Conservation (phyloP, 129 eudicot genomes). For the sunflower (Helianthus annuus) region DNA sequence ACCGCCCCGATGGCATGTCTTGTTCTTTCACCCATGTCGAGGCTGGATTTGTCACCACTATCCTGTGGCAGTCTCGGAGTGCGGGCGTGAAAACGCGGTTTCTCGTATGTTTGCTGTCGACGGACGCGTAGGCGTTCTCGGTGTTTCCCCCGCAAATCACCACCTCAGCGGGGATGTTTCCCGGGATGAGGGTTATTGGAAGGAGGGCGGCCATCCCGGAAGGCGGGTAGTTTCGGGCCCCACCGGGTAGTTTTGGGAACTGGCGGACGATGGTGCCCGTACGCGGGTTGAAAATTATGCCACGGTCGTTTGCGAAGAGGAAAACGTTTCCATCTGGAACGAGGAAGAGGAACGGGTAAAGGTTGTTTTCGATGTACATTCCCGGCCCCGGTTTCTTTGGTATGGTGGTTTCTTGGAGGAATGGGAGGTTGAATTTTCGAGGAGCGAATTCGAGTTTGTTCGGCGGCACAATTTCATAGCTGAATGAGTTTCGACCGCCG, state of each 20-base stretch:
- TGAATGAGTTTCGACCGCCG: constrained; percentile 68
- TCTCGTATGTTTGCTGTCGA: constrained; percentile 47
- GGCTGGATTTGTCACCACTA: constrained; percentile 12
- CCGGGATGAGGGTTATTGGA: constrained; percentile 42
- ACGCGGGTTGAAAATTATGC: constrained; percentile 44
- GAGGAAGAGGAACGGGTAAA: constrained; percentile 41
- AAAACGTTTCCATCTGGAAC: constrained; percentile 39
- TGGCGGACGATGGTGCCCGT: constrained; percentile 39
- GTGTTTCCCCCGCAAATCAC: constrained; percentile 79
- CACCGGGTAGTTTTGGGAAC: constrained; percentile 63
- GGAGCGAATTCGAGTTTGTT: constrained; percentile 20
- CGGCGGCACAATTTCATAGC: constrained; percentile 64
- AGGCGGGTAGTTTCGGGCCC: constrained; percentile 85
- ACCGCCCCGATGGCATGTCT: constrained; percentile 69
- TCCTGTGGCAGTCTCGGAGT: constrained; percentile 58
- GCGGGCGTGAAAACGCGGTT: constrained; percentile 50
- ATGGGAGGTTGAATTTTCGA: constrained; percentile 38
- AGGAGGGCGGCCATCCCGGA: constrained; percentile 75
- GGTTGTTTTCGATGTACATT: constrained; percentile 40
- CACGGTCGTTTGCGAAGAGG: constrained; percentile 39
- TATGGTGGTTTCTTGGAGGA: constrained; percentile 61
- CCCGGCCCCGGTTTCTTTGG: constrained; percentile 33
- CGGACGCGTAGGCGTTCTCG: constrained; percentile 37
- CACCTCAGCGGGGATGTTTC: constrained; percentile 40
- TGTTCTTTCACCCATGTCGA: constrained; percentile 68